Evolutionary conservation across 2,329 filamentous ascomycete genomes (phyloP).

Genomic region (Phaeosphaeria sp.): DNA sequence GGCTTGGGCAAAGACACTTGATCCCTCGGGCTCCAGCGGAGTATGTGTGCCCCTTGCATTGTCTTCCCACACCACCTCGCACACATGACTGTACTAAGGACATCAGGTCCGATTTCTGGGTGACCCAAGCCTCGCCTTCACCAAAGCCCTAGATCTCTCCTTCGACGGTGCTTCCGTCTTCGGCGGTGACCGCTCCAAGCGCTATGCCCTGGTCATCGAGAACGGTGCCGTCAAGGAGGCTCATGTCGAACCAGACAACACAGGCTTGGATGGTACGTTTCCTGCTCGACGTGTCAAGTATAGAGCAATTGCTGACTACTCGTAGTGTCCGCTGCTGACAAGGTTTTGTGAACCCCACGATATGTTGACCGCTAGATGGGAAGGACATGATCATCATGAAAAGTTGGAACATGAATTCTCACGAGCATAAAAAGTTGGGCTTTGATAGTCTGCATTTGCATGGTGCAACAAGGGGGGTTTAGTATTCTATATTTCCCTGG

Average conservation of each 20-base stretch:
- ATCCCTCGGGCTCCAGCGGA: conserved; percentile 75
- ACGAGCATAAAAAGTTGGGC: too few species aligned
- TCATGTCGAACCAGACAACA: conserved; percentile 88
- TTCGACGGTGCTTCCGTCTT: conserved; percentile 84
- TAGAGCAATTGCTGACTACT: conserved; percentile 1
- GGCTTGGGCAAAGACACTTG: conserved; percentile 81
- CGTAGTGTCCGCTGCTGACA: conserved; percentile 42
- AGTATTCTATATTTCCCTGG: too few species aligned
- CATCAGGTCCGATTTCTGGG: conserved; percentile 88
- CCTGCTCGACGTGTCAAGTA: background rate
- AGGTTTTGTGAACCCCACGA: conserved; percentile 28
- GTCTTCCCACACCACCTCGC: background rate
- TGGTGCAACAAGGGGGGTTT: too few species aligned
- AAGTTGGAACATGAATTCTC: too few species aligned
- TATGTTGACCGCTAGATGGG: background rate
- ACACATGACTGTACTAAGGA: conserved; percentile 11
- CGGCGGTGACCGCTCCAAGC: conserved; percentile 81
- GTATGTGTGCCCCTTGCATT: conserved; percentile 61
- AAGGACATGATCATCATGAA: background rate
- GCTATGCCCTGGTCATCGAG: conserved; percentile 83
- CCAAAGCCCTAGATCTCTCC: conserved; percentile 78
- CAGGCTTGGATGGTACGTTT: conserved; percentile 73
- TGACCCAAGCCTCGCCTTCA: conserved; percentile 80
- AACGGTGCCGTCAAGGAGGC: conserved; percentile 83
- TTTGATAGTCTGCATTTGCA: too few species aligned